These are phyloP conservation scores for Boletellus ananiceps DNA, from an alignment of 768 basidiomycete species.

Conservation along the genomic window DNA sequence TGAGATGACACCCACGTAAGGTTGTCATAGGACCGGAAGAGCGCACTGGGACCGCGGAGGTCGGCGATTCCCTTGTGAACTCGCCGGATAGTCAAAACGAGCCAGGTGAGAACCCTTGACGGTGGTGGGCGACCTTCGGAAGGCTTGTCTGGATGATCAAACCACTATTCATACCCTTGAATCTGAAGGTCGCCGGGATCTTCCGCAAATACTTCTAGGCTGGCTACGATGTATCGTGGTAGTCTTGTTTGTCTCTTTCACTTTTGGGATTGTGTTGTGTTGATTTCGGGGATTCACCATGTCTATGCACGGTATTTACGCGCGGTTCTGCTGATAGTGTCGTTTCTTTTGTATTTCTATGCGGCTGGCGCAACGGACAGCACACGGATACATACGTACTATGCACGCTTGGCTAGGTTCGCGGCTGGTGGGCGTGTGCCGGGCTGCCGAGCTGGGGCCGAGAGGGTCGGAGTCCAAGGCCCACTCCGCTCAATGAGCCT, in stretches of 20 bases:
- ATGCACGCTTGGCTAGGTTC: constrained; percentile 21
- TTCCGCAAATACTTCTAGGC: constrained; percentile 39
- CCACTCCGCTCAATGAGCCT: constrained; percentile 26
- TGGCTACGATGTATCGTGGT: constrained; percentile 17
- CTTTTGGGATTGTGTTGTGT: constrained; percentile 21
- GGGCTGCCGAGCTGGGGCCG: constrained; percentile 12
- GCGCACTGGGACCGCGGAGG: background rate
- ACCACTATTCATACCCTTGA: constrained; percentile 38
- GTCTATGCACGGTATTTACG: constrained; percentile 14
- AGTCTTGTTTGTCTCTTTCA: constrained; percentile 23
- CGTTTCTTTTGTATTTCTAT: constrained; percentile 2
- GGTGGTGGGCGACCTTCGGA: constrained; percentile 48
- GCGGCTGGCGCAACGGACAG: constrained; percentile 11
- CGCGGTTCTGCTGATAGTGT: background rate
- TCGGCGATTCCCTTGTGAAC: constrained; percentile 7
- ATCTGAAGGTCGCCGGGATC: constrained; percentile 47
- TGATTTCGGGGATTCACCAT: constrained; percentile 16
- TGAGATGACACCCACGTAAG: constrained; percentile 6
- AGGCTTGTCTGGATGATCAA: constrained; percentile 39
- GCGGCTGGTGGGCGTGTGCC: constrained; percentile 25
- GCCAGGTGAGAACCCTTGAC: constrained; percentile 35
- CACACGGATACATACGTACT: constrained; percentile 13
- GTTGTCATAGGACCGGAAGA: constrained; percentile 15
- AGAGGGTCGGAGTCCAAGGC: constrained; percentile 26
- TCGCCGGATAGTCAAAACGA: constrained; percentile 12